These are phyloP conservation scores for Pythium sp. DNA, from an alignment of 352 stramenopile genomes.

Conservation along the genomic window DNA sequence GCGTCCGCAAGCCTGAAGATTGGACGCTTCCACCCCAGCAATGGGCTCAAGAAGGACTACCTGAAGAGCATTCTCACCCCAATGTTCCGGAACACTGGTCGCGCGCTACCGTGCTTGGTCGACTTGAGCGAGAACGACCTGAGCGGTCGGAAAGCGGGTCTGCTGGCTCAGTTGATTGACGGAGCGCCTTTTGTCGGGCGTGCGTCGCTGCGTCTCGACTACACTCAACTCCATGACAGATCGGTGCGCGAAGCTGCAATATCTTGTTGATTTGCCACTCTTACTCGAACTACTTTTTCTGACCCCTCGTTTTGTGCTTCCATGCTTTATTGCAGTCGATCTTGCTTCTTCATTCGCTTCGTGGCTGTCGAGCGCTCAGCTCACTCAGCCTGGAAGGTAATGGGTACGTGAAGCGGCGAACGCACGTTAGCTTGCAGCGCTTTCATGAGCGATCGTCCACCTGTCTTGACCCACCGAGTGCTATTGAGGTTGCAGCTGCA, in stretches of 20 bases:
- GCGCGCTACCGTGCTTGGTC: conserved; percentile 38
- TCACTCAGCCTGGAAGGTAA: conserved; percentile 75
- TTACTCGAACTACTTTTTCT: neutral
- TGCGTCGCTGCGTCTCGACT: conserved; percentile 54
- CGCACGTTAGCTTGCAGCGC: conserved; percentile 17
- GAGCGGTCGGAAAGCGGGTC: conserved; percentile 36
- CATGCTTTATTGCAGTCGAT: conserved; percentile 31
- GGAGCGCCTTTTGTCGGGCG: conserved; percentile 34
- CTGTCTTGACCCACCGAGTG: conserved; percentile 13
- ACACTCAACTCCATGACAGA: conserved; percentile 53
- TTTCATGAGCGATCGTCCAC: conserved; percentile 12
- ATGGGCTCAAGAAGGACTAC: conserved; percentile 44
- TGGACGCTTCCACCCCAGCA: conserved; percentile 19
- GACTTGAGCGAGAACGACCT: conserved; percentile 82
- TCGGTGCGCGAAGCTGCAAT: conserved; percentile 25
- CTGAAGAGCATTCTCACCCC: conserved; percentile 54
- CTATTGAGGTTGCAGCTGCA: conserved; percentile 39
- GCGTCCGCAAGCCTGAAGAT: conserved; percentile 18
- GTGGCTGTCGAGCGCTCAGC: conserved; percentile 43
- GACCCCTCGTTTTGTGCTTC: neutral
- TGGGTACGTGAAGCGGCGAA: conserved; percentile 40
- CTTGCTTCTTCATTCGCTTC: conserved; percentile 57
- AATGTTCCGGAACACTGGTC: conserved; percentile 62
- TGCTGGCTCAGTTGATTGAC: conserved; percentile 51
- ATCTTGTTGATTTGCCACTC: too few relatives aligned